These are phyloP conservation scores for Apiospora koreana DNA, from an alignment of 2,329 filamentous ascomycete species.

Conservation along the genomic window DNA sequence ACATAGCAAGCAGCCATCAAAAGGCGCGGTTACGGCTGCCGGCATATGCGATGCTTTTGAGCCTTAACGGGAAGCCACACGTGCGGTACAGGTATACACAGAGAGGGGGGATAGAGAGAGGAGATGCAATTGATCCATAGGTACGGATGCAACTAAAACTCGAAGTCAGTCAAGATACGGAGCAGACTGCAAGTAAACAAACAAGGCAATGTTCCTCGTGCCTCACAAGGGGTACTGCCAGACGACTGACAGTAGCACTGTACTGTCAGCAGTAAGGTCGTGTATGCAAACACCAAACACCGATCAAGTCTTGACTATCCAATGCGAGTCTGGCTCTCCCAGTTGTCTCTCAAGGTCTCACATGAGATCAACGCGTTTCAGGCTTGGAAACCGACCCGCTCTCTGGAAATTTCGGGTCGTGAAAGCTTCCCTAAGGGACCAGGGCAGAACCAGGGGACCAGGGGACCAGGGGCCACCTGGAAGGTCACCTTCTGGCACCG, in stretches of 20 bases:
- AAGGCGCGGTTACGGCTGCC: not conserved
- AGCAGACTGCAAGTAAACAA: not conserved
- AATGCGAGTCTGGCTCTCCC: not conserved
- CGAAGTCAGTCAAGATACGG: no score
- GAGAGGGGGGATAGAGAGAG: no score
- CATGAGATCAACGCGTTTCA: constrained; percentile 4
- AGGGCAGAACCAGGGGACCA: not conserved
- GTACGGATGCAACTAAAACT: not conserved
- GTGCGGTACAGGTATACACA: no score
- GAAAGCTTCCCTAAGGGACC: not conserved
- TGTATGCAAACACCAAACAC: not conserved
- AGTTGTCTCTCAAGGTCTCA: constrained; percentile 1
- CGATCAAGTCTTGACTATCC: not conserved
- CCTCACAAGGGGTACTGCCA: not conserved
- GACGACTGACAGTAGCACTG: not conserved
- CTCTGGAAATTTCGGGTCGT: not conserved
- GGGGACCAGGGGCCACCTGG: not conserved
- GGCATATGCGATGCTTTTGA: not conserved
- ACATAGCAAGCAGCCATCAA: not conserved
- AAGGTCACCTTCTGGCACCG: not conserved
- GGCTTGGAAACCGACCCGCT: constrained; percentile 6
- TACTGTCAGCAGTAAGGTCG: not conserved
- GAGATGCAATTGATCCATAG: no score
- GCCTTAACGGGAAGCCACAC: not conserved
- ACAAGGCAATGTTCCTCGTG: constrained; percentile 5